Conservation (phyloP, 768 basidiomycete species). For the Phaffia tasmanica region DNA sequence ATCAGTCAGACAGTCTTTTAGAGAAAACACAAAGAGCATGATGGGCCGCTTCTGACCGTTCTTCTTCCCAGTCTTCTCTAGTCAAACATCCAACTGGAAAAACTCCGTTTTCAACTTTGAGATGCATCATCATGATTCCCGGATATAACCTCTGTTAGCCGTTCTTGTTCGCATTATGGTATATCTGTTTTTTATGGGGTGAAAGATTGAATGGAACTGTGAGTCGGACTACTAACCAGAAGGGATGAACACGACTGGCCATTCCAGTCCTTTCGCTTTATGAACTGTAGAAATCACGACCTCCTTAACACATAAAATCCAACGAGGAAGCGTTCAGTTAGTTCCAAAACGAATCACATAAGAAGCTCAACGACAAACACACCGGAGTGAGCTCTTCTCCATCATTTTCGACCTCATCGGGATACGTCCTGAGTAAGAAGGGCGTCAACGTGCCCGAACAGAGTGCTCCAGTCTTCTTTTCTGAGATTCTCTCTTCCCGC, state of each 20-base stretch:
- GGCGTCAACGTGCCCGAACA: neutral
- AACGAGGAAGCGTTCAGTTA: slow-evolving; percentile 1
- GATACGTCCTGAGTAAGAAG: too few species aligned
- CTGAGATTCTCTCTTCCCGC: neutral
- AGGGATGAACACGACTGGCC: slow-evolving; percentile 67
- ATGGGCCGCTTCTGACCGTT: slow-evolving; percentile 66
- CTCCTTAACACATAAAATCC: slow-evolving; percentile 44
- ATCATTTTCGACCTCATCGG: neutral
- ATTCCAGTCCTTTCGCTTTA: slow-evolving; percentile 81
- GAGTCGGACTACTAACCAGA: slow-evolving; percentile 28
- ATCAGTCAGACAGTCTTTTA: neutral
- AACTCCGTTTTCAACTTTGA: slow-evolving; percentile 55
- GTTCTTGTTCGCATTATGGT: neutral
- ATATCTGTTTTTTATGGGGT: neutral
- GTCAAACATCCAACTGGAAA: slow-evolving; percentile 54
- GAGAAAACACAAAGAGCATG: neutral
- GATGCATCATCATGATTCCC: neutral
- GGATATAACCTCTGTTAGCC: neutral
- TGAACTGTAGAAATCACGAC: slow-evolving; percentile 79
- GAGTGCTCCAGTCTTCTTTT: neutral
- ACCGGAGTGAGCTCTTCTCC: slow-evolving; percentile 44
- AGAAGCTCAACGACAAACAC: slow-evolving; percentile 23
- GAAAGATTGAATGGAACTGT: neutral
- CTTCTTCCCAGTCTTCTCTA: slow-evolving; percentile 49
- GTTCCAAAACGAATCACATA: slow-evolving; percentile 5